Conservation (phyloP, 805 yeast species). For the Candida chilensis region DNA sequence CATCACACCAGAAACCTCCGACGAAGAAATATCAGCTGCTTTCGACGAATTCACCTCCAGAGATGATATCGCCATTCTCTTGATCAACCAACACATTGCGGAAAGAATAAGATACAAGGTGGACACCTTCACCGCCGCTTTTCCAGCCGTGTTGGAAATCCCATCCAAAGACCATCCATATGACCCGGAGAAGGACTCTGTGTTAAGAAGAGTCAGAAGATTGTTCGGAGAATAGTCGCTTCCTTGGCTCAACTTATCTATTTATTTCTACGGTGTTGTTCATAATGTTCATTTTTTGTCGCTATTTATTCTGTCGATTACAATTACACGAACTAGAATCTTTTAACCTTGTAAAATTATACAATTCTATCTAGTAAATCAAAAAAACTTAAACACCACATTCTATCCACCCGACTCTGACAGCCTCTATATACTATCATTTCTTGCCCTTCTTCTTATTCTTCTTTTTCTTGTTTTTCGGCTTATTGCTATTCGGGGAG, state of each 20-base stretch:
- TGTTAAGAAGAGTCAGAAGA: constrained; percentile 88
- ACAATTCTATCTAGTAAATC: no score
- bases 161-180: constrained; percentile 99
- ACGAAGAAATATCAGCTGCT: constrained; percentile 64
- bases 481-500: constrained; percentile 2
- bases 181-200: constrained; percentile 96
- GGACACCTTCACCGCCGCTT: constrained; percentile 80
- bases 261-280: no score
- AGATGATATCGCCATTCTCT: constrained; percentile 85
- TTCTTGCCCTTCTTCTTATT: constrained; percentile 24
- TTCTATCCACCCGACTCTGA: no score
- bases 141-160: constrained; percentile 93
- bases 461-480: constrained; percentile 18
- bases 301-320: no score
- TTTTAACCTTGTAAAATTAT: no score
- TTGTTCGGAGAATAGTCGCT: constrained; percentile 80
- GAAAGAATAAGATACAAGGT: constrained; percentile 78
- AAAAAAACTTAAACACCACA: no score
- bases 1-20: constrained; percentile 71
- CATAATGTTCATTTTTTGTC: not conserved
- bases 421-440: no score
- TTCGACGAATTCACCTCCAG: constrained; percentile 74
- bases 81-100: constrained; percentile 93
- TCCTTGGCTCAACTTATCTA: no score
- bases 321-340: no score